Base-by-base conservation (phyloP, 2,329 filamentous ascomycete species). In the Trichoderma sp. region DNA sequence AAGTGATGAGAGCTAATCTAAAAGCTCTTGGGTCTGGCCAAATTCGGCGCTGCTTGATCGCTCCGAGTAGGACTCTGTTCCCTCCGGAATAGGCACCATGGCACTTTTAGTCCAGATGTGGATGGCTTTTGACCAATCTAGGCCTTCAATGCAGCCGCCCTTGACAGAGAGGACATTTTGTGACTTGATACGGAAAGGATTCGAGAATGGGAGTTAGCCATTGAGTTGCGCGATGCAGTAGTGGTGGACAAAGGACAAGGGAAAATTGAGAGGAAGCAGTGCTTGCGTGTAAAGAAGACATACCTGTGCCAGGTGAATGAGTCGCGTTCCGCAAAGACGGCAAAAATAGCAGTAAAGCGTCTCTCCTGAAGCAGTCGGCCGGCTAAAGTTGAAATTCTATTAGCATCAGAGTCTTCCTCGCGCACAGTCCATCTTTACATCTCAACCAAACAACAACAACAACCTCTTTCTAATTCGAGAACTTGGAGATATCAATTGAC, bases 31-130 rank as follows among this genome's bases (percentile, higher is more conserved):
- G 8, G 77, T 76, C 19, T 74, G 73, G 52, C 82, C 77, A 70
- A 85, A 86, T 14, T 81, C 81, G 14, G 80, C 81, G 52, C 75
- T 77, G 6, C 74, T 77, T 3, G 86, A 86, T 68, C 87, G 85
- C 69, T 87, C 87, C 16, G 85, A 83, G 76, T 86, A 85, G 6
- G 80, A 78, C 79, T 90, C 87, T 33, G 84, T 85, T 11, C 88
- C 86, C 73, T 90, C 88, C 2, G 90, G 89, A 71, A 92, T 91
- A 40, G 89, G 87, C 21, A 91, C 83, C 83, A 92, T 89, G 72
- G 89, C 89, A 53, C 83, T 85, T 74, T 87, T 88, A 24, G 88
- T 89, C 86, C 88, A 92, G 73, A 92, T 88, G 80, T 92, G 90
- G 72, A 87, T 86, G 33, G 88, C 88, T 3, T 77, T 80, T 14